phyloP scores from a whole-genome alignment of 805 yeast genomes.

The Candida peoriensis region DNA sequence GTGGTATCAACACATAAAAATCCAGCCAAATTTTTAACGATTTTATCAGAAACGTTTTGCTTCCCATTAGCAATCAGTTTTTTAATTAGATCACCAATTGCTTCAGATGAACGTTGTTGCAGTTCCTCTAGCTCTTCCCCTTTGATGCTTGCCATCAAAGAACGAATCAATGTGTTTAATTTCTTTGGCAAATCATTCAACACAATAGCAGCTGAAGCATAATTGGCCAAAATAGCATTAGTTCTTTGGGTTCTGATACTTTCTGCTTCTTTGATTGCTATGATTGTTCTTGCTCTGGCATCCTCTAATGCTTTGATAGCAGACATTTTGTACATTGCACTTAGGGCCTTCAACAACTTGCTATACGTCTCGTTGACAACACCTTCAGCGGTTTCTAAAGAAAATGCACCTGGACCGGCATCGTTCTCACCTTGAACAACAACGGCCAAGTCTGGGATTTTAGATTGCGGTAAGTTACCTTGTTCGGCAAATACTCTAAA shows the following conservation, averaged over 20 bases:
- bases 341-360: conserved; percentile 56
- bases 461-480: conserved; percentile 66
- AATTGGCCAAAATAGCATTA: conserved; percentile 61
- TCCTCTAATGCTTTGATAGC: conserved; percentile 73
- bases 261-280: conserved; percentile 67
- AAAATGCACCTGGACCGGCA: conserved; percentile 92
- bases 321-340: conserved; percentile 65
- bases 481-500: conserved; percentile 71
- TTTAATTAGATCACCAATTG: conserved; percentile 61
- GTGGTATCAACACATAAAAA: conserved; percentile 93
- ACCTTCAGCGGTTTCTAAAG: conserved; percentile 69
- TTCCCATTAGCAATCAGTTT: conserved; percentile 55
- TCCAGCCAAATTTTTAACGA: conserved; percentile 85
- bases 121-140: conserved; percentile 60
- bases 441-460: conserved; percentile 78
- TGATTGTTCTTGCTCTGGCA: conserved; percentile 60
- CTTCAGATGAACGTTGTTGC: conserved; percentile 65
- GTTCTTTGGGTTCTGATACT: conserved; percentile 45
- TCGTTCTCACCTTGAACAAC: conserved; percentile 91
- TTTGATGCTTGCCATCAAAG: conserved; percentile 90
- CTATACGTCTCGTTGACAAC: conserved; percentile 59
- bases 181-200: conserved; percentile 75
- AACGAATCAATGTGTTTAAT: conserved; percentile 80
- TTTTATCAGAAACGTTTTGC: conserved; percentile 76
- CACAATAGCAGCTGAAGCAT: conserved; percentile 68